Percentiles rank a stretch among this genome's conserved stretches.
Evolutionary conservation across 257 asterid genomes (phyloP).

Genomic region (Solanum arcanum): DNA sequence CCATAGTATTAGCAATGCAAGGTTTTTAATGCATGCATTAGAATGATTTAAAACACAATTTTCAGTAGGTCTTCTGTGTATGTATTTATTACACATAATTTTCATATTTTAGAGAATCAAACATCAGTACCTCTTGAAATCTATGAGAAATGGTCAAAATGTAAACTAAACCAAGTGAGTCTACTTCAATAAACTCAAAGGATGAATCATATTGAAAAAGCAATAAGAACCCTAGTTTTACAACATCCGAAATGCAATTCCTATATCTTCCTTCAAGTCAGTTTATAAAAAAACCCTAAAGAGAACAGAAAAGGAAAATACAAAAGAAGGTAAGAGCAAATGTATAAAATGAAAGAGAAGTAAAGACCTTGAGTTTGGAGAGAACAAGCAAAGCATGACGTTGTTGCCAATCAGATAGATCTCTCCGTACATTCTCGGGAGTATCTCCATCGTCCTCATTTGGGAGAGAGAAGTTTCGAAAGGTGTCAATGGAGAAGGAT

Average conservation of each 20-base stretch:
- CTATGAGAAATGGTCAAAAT: neutral
- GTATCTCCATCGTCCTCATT: constrained; percentile 36
- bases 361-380: constrained; percentile 55
- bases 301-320: no score
- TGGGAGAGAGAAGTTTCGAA: constrained; percentile 44
- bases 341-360: neutral
- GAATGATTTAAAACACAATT: neutral
- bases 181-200: neutral
- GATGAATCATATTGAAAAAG: neutral
- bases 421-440: constrained; percentile 33
- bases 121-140: neutral
- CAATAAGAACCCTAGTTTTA: neutral
- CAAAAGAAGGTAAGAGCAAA: neutral
- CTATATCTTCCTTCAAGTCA: neutral
- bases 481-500: constrained; percentile 64
- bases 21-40: neutral
- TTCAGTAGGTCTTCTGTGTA: neutral
- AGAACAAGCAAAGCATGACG: constrained; percentile 75
- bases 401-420: constrained; percentile 90
- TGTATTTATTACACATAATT: neutral
- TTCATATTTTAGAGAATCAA: neutral
- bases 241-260: neutral
- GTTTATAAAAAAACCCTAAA: no score
- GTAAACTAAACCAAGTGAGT: neutral
- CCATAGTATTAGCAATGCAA: neutral